Percentiles rank a stretch among this genome's conserved stretches.
Evolutionary conservation across 495 filamentous ascomycete species (phyloP).

Genomic region (Daldinia bambusicola): DNA sequence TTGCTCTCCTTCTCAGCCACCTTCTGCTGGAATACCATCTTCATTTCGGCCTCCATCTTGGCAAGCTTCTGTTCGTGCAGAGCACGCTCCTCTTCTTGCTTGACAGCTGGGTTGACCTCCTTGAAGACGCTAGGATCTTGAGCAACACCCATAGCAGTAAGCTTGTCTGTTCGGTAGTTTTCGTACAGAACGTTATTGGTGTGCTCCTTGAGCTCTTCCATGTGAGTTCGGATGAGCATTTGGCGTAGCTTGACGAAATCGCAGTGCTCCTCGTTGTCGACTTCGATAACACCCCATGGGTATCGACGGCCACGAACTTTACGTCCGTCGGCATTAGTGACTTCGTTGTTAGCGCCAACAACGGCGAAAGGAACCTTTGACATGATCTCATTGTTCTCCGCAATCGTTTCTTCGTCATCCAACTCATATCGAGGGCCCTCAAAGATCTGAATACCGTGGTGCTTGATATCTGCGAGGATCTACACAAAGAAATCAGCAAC

Average conservation of each 20-base stretch:
- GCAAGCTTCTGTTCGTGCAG: conserved; percentile 99
- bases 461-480: conserved; percentile 97
- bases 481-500: conserved; percentile 48
- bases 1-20: conserved; percentile 99
- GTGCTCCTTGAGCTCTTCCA: conserved; percentile 99
- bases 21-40: conserved; percentile 99
- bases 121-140: conserved; percentile 99
- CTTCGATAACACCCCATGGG: conserved; percentile 98
- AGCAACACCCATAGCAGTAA: conserved; percentile 96
- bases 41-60: conserved; percentile 99
- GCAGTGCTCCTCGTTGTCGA: conserved; percentile 99
- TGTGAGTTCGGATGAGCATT: conserved; percentile 99
- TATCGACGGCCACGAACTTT: conserved; percentile 96
- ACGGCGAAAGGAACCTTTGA: conserved; percentile 99
- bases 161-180: conserved; percentile 99
- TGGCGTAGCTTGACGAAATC: conserved; percentile 99
- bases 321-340: conserved; percentile 89
- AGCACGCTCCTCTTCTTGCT: conserved; percentile 98
- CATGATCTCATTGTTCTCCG: conserved; percentile 99
- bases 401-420: conserved; percentile 98
- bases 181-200: conserved; percentile 99
- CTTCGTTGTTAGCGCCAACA: conserved; percentile 94
- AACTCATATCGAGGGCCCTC: conserved; percentile 98
- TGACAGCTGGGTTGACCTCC: conserved; percentile 99
- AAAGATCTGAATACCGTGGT: conserved; percentile 98